Base-by-base conservation (phyloP, 495 filamentous ascomycete genomes). In the Aspergillus nidulans region DNA sequence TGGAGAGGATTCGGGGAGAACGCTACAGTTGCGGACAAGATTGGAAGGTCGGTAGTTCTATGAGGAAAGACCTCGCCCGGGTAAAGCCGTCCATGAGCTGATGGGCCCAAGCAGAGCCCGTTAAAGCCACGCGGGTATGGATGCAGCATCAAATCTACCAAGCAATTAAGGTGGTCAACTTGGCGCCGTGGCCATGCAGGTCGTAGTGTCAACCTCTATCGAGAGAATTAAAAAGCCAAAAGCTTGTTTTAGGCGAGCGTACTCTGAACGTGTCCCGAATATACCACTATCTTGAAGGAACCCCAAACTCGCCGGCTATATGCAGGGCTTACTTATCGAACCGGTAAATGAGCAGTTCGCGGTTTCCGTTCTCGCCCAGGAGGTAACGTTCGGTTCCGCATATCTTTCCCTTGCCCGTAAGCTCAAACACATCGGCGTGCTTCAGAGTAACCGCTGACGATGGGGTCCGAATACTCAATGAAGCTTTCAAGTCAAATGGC, bases 341-440 rank as follows among this genome's bases (percentile, higher is more conserved):
- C 44, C 78, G 57, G 55, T 81, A 68, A 51, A 87, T 62, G 0
- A 82, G 79, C 41, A 87, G 64, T 45, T 75, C 73, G 28, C 78
- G 71, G 9, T 66, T 62, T 2, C 62, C 52, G 57, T 83, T 83
- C 65, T 86, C 81, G 4, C 85, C 85, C 10, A 87, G 59, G 16
- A 87, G 41, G 74, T 84, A 87, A 24, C 78, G 62, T 63, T 89
- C 85, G 57, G 83, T 81, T 0, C 85, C 85, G 42, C 65, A 74
- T 21, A 89, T 79, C 57, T 74, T 78, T 3, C 83, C 84, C 57
- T 73, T 77, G 0, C 62, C 74, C 15, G 79, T 58, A 18, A 89
- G 64, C 57, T 84, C 71, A n/a, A 59, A 57, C 64, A 78, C 81
- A 42, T 81, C 66, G 7, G 69, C 63, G 24, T 77, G 74, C 6